Evolutionary conservation across 2,329 filamentous ascomycete species (phyloP), one percentile per base, ranked within the genome.

Genomic region (Cladosporium halotolerans): DNA sequence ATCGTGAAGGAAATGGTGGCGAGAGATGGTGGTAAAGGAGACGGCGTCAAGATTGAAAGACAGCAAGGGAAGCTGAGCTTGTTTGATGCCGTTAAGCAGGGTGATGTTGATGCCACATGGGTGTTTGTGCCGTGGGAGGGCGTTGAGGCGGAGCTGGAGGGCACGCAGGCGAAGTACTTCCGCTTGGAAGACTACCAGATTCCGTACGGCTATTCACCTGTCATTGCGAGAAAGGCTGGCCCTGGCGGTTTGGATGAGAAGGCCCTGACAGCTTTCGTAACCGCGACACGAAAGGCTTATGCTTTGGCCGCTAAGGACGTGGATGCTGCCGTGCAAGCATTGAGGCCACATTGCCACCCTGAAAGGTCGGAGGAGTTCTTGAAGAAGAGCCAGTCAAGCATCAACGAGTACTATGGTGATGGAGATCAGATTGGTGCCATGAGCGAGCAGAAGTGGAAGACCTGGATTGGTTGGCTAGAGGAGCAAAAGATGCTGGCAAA

Each of bases 51-150:
- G 41, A 61, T 67, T 19, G 58, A 62, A 34, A 54, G 56, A 13
- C 44, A 55, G 44, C 39, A 62, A 28, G 61, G 63, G 39, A 68
- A 67, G 57, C 53, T 67, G 46, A 58, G 57, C 40, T 57, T 68
- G 19, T 68, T 65, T 31, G 62, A 66, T 6, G 58, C 59, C 10
- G 50, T 64, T 13, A 62, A 62, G 48, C 45, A 56, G 13, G 65
- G 65, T 1, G 43, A 56, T n/a, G 48, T 67, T 3, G 66, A 68
- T 54, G 64, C 64, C 1, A 68, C 66, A 1, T 68, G 66, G 66
- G 57, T 66, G 39, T 67, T 68, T 49, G 38, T 67, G 42, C 65
- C 66, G 10, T 68, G 66, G 66, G 66, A 68, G 45, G 64, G 65
- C 2, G 59, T 66, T 7, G 64, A 67, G 45, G 64, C 64, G 1